Percentiles rank a stretch among this genome's conserved stretches.
phyloP scores from a whole-genome alignment of 2,329 filamentous ascomycete genomes.

The Fusarium sp. region DNA sequence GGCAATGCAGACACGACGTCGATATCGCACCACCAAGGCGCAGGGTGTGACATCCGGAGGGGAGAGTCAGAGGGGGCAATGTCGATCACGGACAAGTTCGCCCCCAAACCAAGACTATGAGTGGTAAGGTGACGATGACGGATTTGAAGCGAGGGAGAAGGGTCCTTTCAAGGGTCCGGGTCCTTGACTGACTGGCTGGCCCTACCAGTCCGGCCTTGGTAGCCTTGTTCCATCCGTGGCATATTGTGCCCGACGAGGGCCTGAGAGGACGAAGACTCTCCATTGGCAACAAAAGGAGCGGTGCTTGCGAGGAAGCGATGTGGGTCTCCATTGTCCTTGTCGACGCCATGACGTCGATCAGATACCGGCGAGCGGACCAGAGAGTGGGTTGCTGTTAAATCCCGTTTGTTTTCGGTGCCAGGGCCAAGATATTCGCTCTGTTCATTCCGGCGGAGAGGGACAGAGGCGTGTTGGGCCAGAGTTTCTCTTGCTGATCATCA shows the following conservation, averaged over 20 bases:
- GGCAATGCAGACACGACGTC: constrained; percentile 11
- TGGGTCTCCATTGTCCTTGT: constrained; percentile 17
- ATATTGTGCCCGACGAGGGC: constrained; percentile 13
- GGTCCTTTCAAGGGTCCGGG: constrained; percentile 29
- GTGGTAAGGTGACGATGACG: constrained; percentile 25
- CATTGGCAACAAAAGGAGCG: constrained; percentile 3
- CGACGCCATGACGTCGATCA: constrained; percentile 41
- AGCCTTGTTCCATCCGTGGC: constrained; percentile 10
- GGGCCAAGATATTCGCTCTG: constrained; percentile 2
- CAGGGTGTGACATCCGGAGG: constrained; percentile 18
- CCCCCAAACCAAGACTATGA: constrained; percentile 2
- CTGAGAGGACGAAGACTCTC: constrained; percentile 20
- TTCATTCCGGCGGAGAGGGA: constrained; percentile 6
- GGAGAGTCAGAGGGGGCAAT: constrained; percentile 26
- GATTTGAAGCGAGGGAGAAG: constrained; percentile 1
- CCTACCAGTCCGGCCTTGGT: constrained; percentile 15
- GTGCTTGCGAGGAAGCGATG: constrained; percentile 23
- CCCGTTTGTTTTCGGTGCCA: constrained; percentile 23
- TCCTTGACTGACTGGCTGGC: constrained; percentile 16
- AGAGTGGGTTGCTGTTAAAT: constrained; percentile 27
- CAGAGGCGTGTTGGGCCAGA: constrained; percentile 19
- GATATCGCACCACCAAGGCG: constrained; percentile 30
- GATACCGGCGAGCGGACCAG: constrained; percentile 25
- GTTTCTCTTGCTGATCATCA: constrained; percentile 28
- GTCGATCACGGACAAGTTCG: constrained; percentile 25